Evolutionary conservation across 208 protist species (phyloP).

Genomic region (Balamuthia mandrillaris): DNA sequence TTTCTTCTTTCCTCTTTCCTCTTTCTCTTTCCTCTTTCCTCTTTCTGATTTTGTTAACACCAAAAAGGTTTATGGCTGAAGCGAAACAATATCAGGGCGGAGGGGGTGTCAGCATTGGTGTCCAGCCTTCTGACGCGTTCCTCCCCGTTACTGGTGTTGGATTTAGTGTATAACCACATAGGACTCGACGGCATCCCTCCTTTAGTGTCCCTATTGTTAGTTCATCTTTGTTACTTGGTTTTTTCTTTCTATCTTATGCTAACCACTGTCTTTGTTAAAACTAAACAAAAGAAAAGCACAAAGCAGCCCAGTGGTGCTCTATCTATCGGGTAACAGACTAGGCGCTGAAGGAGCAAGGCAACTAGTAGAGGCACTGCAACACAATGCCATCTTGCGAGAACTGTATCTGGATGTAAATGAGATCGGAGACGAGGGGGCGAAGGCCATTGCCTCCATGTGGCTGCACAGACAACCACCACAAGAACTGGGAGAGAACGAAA

Average conservation of each 20-base stretch:
- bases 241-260: too few relatives aligned
- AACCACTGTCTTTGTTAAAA: too few relatives aligned
- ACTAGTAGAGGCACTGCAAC: not conserved
- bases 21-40: not conserved
- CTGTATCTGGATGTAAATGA: conserved; percentile 4
- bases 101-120: not conserved
- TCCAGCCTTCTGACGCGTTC: not conserved
- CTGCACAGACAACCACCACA: not conserved
- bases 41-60: not conserved
- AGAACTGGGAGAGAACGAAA: not conserved
- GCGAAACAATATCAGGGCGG: not conserved
- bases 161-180: not conserved
- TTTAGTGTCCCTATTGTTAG: not conserved
- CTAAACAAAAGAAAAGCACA: too few relatives aligned
- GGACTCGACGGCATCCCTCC: not conserved
- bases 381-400: not conserved
- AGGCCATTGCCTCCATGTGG: not conserved
- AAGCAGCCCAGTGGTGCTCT: too few relatives aligned
- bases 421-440: not conserved
- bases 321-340: not conserved
- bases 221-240: not conserved
- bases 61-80: conserved; percentile 8
- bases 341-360: not conserved
- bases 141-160: not conserved
- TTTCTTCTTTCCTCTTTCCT: not conserved